phyloP scores from a whole-genome alignment of 148 eudicot species.

The Euryodendron excelsum region DNA sequence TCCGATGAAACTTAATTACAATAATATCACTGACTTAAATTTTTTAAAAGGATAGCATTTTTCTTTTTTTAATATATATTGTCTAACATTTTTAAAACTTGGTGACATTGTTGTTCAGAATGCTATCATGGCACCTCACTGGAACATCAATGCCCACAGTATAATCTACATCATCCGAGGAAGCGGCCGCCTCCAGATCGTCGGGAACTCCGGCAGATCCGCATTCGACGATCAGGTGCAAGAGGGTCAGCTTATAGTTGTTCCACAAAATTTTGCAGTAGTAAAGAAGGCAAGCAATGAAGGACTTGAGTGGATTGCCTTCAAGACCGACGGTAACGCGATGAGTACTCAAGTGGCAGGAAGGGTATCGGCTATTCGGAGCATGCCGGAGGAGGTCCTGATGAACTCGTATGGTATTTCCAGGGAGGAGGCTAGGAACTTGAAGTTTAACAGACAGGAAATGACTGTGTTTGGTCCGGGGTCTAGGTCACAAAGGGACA shows the following conservation, averaged over 20 bases:
- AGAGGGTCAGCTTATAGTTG: conserved; percentile 53
- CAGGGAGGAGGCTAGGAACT: conserved; percentile 43
- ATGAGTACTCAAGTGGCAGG: conserved; percentile 43
- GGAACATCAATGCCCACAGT: conserved; percentile 60
- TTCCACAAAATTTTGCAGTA: conserved; percentile 60
- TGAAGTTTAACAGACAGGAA: conserved; percentile 51
- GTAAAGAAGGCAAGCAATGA: conserved; percentile 43
- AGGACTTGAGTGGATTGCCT: conserved; percentile 58
- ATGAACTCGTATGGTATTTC: conserved; percentile 44
- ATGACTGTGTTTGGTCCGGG: conserved; percentile 31
- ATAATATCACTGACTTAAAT: too few relatives aligned
- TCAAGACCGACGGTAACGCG: conserved; percentile 50
- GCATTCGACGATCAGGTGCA: conserved; percentile 47
- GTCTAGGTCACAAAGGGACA: neutral
- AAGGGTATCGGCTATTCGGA: conserved; percentile 41
- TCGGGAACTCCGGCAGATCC: conserved; percentile 27
- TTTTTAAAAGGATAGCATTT: too few relatives aligned
- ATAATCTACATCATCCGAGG: conserved; percentile 45
- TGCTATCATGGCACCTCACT: conserved; percentile 54
- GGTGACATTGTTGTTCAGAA: conserved; percentile 28
- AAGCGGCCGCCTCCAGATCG: conserved; percentile 48
- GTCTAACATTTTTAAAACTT: neutral
- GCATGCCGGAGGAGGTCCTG: conserved; percentile 48
- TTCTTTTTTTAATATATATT: neutral
- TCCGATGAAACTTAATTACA: too few relatives aligned